Base-by-base conservation (phyloP, 169 alveolate species). In the Babesia bovis region DNA sequence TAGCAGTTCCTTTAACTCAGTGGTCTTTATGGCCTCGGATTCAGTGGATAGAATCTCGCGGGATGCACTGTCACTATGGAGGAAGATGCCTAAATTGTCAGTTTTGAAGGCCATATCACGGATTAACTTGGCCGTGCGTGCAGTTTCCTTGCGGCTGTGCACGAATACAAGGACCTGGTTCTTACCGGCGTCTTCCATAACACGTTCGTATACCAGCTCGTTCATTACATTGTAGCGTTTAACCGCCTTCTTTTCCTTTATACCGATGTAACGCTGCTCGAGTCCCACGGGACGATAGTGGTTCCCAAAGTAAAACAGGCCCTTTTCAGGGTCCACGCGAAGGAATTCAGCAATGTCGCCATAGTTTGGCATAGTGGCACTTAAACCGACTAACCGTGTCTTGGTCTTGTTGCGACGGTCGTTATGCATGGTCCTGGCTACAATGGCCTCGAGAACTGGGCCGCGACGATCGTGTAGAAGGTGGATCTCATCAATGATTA, bases 351-450 rank as follows among this genome's bases (percentile, higher is more conserved):
- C 99, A 23, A 98, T 99, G 85, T 98, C 99, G 50, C 91, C 91
- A 88, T 95, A 97, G 88, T 98, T 98, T 28, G 99, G 99, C 55
- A 98, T 83, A 0, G 99, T 98, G 1, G 99, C 99, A n/a, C 99
- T 96, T 40, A 98, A 90, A 1, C 99, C 99, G 15, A 98, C 98
- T 32, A 96, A 45, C 23, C 87, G 42, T 23, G 87, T 78, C 70
- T 60, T 78, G 21, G 58, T 21, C 32, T 90, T 74, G 4, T 56
- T 61, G 41, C 40, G 47, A 40, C 67, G 41, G 68, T 70, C 84
- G 69, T 78, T 69, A 60, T 53, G 77, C 66, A 97, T 90, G 35
- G 99, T 95, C 61, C 99, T 94, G 2, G 99, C 99, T 42, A 98
- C 98, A 44, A 98, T 92, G 66, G 99, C 94, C 87, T 98, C 99